A percentile compares a stretch with the other conserved stretches of the same genome.
phyloP scores from a whole-genome alignment of 2,329 filamentous ascomycete genomes.

The Pyrenochaeta sp. region DNA sequence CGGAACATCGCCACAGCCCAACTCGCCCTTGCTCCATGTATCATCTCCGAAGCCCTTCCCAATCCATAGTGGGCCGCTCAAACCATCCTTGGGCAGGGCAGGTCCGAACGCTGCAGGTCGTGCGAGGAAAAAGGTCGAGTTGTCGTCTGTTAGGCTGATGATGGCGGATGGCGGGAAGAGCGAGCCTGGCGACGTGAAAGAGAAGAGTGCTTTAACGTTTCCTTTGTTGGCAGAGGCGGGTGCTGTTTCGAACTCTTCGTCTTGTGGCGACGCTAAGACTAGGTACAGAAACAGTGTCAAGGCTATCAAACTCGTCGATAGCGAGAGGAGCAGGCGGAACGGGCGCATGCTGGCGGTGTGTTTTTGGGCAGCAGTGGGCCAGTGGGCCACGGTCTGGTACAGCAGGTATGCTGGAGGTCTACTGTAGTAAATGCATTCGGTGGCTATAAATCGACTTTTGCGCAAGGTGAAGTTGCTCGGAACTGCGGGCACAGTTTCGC shows the following conservation, averaged over 20 bases:
- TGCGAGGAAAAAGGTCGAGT: conserved; percentile 95
- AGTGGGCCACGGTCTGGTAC: conserved; percentile 9
- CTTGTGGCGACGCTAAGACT: conserved; percentile 33
- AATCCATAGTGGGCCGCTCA: conserved; percentile 93
- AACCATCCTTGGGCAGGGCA: conserved; percentile 73
- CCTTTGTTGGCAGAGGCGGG: conserved; percentile 37
- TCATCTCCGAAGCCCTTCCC: conserved; percentile 92
- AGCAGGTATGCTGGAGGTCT: conserved; percentile 37
- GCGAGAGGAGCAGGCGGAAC: conserved; percentile 50
- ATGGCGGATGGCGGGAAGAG: conserved; percentile 95
- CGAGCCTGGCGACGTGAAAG: conserved; percentile 71
- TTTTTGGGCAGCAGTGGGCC: conserved; percentile 8
- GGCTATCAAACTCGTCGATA: conserved; percentile 54
- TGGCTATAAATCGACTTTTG: conserved; percentile 8
- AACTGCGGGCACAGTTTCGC: conserved; percentile 3
- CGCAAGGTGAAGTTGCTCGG: conserved; percentile 9
- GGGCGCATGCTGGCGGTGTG: conserved; percentile 44
- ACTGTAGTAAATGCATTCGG: conserved; percentile 31
- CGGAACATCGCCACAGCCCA: conserved; percentile 93
- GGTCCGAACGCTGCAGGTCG: conserved; percentile 94
- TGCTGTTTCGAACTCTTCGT: conserved; percentile 24
- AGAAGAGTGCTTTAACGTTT: conserved; percentile 54
- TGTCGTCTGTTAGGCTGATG: conserved; percentile 96
- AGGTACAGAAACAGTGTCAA: conserved; percentile 56
- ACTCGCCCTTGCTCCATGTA: conserved; percentile 72